These are phyloP conservation scores for Ceratobasidium sp. DNA, from an alignment of 1,284 basidiomycete species.

Conservation along the genomic window DNA sequence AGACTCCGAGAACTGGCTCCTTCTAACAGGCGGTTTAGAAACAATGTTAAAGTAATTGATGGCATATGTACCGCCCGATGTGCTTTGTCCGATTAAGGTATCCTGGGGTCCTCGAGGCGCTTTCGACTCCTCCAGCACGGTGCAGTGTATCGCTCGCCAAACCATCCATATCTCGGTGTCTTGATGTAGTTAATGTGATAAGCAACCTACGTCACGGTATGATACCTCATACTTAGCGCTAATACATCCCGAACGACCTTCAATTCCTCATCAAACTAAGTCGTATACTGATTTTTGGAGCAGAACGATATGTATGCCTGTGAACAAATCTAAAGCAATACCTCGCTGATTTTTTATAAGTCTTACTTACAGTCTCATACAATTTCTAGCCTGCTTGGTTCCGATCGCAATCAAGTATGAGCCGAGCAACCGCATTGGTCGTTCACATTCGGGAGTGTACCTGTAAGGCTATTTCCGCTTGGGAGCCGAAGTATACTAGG, in stretches of 20 bases:
- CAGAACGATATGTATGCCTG: neutral
- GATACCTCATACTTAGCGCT: constrained; percentile 67
- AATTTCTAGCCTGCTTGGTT: constrained; percentile 82
- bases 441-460: constrained; percentile 46
- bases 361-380: constrained; percentile 72
- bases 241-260: constrained; percentile 63
- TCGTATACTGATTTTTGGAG: neutral
- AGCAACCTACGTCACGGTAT: neutral
- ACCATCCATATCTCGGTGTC: constrained; percentile 73
- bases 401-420: too few relatives aligned
- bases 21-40: neutral
- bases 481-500: constrained; percentile 78
- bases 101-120: constrained; percentile 65
- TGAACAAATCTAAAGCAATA: constrained; percentile 19
- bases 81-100: constrained; percentile 76
- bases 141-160: constrained; percentile 53
- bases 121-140: constrained; percentile 56
- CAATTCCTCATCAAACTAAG: constrained; percentile 50
- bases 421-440: too few relatives aligned
- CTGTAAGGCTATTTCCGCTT: constrained; percentile 70
- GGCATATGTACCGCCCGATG: constrained; percentile 52
- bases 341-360: too few relatives aligned
- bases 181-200: constrained; percentile 45
- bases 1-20: constrained; percentile 43
- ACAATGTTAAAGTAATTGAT: neutral